Base-by-base conservation (phyloP, 345 rosid species). In the Citrus hindsii region DNA sequence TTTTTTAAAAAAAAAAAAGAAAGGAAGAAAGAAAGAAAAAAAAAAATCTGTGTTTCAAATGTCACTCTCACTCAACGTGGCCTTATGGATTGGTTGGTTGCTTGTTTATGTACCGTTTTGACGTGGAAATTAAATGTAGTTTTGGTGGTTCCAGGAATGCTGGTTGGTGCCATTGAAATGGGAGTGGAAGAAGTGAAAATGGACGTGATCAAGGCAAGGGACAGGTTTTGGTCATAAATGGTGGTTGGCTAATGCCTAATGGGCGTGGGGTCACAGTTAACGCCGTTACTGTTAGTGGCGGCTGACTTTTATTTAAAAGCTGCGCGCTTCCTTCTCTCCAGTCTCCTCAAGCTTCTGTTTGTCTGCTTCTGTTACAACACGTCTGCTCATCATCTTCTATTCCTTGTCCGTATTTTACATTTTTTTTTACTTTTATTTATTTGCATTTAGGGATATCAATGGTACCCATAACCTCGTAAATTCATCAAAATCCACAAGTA, bases 221-320 rank as follows among this genome's bases (percentile, higher is more conserved):
- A 13, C 51, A 13, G 51, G 51, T 13, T 21, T 14, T 32, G 22
- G 69, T 69, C 71, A 46, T 16, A 2, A 70, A 70, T 19, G 63
- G 73, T 69, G 13, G 82, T 21, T 19, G 64, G 59, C 48, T 4
- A 9, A 32, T 16, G 30, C 67, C 22, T 3, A 2, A 25, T 10
- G 30, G 70, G 27, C 48, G 22, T 58, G 25, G 24, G 32, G 4
- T 30, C n/a, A 7, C 12, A 58, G 56, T 77, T 79, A 77, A 89
- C 94, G 89, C 51, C 51, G 92, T 83, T 53, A 83, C 84, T 58
- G 91, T 85, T 82, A 89, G 33, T 85, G 91, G 90, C 94, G 88
- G 92, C 89, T 74, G 82, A 79, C 30, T 5, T 68, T n/a, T 7
- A 68, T n/a, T 12, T 59, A 72, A 76, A 76, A 46, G 63, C 64